Evolutionary conservation across 108 stramenopile genomes (phyloP), one percentile per base, ranked within the genome.

Genomic region (Heterococcus sp.): DNA sequence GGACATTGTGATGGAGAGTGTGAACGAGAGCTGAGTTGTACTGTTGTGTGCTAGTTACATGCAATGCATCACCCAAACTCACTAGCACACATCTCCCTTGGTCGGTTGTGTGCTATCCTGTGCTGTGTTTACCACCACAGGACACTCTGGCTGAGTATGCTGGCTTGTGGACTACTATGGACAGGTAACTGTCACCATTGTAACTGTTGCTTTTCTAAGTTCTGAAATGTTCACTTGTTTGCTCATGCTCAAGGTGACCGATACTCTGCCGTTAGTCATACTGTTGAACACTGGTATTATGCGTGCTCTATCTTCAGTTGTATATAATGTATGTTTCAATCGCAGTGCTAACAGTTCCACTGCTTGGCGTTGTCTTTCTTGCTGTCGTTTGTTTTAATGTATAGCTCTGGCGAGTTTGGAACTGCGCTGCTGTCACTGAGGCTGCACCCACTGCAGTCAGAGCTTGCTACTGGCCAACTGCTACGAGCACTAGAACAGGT

Each of bases 381-480:
- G n/a, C n/a, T n/a, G n/a, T n/a, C n/a, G n/a, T n/a, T n/a, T 69
- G 72, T 71, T 28, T 65, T 64, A 0, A 78, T 78, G 78, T 69
- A 78, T 30, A 73, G 65, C 29, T 71, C 69, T 0, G 79, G 79
- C 0, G 65, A 82, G 65, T 82, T 82, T 40, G 81, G 81, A n/a
- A 39, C 73, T 26, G 81, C 73, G 73, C 73, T 68, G 67, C 72
- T 82, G 30, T 82, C 81, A 3, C 73, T 82, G 38, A n/a, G 37
- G n/a, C 81, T 82, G 32, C 81, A 82, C 81, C 38, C 72, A 29
- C 38, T 82, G 26, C 81, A 82, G 73, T 71, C 66, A 37, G 69
- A 73, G 65, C 72, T 80, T 8, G 65, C 79, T 14, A 35, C 38
- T 4, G 69, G 35, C 5, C 79, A 80, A 37, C 72, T 80, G 33